phyloP scores from a whole-genome alignment of 2,329 filamentous ascomycete species.

The Colletotrichum orbiculare region DNA sequence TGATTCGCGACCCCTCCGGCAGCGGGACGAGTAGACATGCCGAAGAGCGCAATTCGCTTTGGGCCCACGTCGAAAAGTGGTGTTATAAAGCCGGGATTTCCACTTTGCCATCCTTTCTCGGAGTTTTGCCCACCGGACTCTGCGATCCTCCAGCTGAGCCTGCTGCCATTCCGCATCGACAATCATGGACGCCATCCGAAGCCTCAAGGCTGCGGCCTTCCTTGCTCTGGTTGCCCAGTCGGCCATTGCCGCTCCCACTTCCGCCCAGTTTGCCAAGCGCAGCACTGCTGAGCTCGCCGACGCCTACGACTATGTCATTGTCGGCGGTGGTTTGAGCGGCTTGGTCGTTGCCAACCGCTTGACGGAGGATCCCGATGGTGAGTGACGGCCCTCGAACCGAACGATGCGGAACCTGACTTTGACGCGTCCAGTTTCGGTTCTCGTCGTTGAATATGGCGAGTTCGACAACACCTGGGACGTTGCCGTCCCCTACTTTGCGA shows the following conservation, averaged over 20 bases:
- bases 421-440: slow-evolving; percentile 39
- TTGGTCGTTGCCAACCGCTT: slow-evolving; percentile 51
- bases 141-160: background rate
- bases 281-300: slow-evolving; percentile 7
- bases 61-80: too few species aligned
- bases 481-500: slow-evolving; percentile 33
- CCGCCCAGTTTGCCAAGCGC: slow-evolving; percentile 22
- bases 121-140: too few species aligned
- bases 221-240: background rate
- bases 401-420: too few species aligned
- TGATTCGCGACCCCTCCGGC: too few species aligned
- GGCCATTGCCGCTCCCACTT: background rate
- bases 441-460: slow-evolving; percentile 43
- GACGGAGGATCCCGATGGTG: slow-evolving; percentile 44
- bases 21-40: too few species aligned
- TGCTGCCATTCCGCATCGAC: background rate
- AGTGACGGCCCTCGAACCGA: background rate
- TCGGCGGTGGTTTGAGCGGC: slow-evolving; percentile 50
- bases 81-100: too few species aligned
- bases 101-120: background rate
- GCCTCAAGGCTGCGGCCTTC: slow-evolving; percentile 6
- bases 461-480: slow-evolving; percentile 29
- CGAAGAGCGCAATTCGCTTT: too few species aligned
- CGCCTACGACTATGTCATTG: slow-evolving; percentile 50
- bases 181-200: slow-evolving; percentile 2